Evolutionary conservation across 306 rosid genomes (phyloP), one percentile per base, ranked within the genome.

Genomic region (Astragalus glycyphyllos): DNA sequence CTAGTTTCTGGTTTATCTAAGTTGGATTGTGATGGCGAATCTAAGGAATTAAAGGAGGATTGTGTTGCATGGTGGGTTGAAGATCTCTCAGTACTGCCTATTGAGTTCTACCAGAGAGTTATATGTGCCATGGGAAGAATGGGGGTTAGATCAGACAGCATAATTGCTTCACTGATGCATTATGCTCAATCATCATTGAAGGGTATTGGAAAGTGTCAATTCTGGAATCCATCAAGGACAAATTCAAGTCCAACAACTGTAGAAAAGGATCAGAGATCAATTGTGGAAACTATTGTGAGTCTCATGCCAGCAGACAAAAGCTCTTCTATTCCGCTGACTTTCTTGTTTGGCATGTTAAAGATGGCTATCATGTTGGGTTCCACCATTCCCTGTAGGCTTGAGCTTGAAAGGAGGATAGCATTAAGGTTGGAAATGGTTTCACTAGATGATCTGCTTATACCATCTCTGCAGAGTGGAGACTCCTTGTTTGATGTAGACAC

Each of bases 401-500:
- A 89, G 81, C 90, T 92, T 5, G 96, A 92, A 77, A 88, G 89
- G 84, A 83, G 92, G 83, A 90, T 92, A 11, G 77, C 92, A 1
- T 72, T 82, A 31, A 77, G 87, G 76, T 68, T 89, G 83, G 98
- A 86, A 69, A 75, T 80, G 80, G 92, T 85, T 78, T 76, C 87
- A 2, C 82, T 89, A 0, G 89, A 92, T 69, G 98, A 92, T 68
- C 89, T 92, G 31, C 95, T 92, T 7, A 88, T 90, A 69, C 98
- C 96, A 17, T 86, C 89, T 3, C 63, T 83, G 11, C 86, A 69
- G 13, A 79, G 81, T 40, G 95, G 96, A 38, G 88, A 84, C 53
- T 83, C 92, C 1, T 71, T 92, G 75, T 92, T 89, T 73, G 95
- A 92, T 67, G 96, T 92, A 14, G 96, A 92, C 37, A 83, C 95